Percentiles rank a stretch among this genome's conserved stretches.
phyloP scores from a whole-genome alignment of 306 rosid species.

The Inga oerstediana region DNA sequence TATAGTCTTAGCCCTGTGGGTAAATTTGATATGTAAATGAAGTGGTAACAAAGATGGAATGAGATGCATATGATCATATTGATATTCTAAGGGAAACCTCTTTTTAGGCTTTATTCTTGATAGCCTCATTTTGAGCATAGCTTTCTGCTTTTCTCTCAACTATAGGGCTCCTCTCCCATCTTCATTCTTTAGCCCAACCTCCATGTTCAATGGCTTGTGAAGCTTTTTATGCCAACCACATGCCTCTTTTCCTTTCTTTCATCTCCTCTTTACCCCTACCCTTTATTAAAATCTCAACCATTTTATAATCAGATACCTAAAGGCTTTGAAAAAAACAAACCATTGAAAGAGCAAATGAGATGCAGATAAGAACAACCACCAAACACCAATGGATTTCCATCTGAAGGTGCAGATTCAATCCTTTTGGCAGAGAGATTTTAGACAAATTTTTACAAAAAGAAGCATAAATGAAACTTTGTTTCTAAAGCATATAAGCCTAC shows the following conservation, averaged over 20 bases:
- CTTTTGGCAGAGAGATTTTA: slow-evolving; percentile 51
- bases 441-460: slow-evolving; percentile 50
- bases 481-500: slow-evolving; percentile 47
- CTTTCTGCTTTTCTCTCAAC: slow-evolving; percentile 40
- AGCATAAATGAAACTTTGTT: slow-evolving; percentile 59
- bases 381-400: slow-evolving; percentile 41
- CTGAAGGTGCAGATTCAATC: slow-evolving; percentile 42
- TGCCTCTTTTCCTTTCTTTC: slow-evolving; percentile 49
- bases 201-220: slow-evolving; percentile 38
- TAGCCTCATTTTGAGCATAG: slow-evolving; percentile 40
- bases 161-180: slow-evolving; percentile 46
- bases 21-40: slow-evolving; percentile 13
- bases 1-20: not conserved
- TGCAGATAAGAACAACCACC: slow-evolving; percentile 34
- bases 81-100: slow-evolving; percentile 48
- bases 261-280: slow-evolving; percentile 39
- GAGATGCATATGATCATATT: slow-evolving; percentile 49
- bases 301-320: slow-evolving; percentile 45
- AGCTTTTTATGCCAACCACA: slow-evolving; percentile 53
- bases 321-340: slow-evolving; percentile 16
- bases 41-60: slow-evolving; percentile 31
- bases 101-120: slow-evolving; percentile 56
- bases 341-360: slow-evolving; percentile 44
- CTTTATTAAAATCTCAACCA: slow-evolving; percentile 54
- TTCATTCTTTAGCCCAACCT: slow-evolving; percentile 37